Evolutionary conservation across 2,329 filamentous ascomycete species (phyloP).

Genomic region (Fusarium nanum): DNA sequence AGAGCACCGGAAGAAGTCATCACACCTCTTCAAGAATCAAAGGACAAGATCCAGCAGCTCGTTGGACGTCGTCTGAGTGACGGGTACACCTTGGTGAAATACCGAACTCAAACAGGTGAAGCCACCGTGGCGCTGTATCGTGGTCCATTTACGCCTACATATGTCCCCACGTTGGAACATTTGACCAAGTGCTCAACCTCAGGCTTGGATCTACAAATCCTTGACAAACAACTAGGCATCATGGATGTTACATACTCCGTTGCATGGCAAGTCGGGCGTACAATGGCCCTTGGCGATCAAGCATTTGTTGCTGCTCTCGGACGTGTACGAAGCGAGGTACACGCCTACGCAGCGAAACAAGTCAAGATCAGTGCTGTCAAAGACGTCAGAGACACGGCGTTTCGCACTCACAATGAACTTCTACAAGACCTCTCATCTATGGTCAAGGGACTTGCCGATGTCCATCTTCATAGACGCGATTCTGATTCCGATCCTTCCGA

Average conservation of each 20-base stretch:
- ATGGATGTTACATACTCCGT: slow-evolving; percentile 59
- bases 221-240: slow-evolving; percentile 53
- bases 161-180: not conserved
- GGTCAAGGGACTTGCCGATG: not conserved
- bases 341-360: not conserved
- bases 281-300: slow-evolving; percentile 52
- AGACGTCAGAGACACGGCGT: not conserved
- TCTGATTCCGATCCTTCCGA: not conserved
- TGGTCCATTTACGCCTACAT: slow-evolving; percentile 2
- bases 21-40: not conserved
- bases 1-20: slow-evolving; percentile 13
- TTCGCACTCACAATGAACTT: not conserved
- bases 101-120: slow-evolving; percentile 5
- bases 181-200: slow-evolving; percentile 47
- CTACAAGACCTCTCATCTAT: not conserved
- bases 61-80: slow-evolving; percentile 45
- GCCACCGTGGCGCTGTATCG: not conserved
- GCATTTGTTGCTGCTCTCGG: slow-evolving; percentile 49
- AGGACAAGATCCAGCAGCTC: not conserved
- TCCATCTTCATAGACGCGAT: not conserved
- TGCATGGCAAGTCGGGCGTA: slow-evolving; percentile 58
- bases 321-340: not conserved
- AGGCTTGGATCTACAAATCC: slow-evolving; percentile 53
- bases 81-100: slow-evolving; percentile 53
- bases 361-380: slow-evolving; percentile 3